Evolutionary conservation across 2,329 filamentous ascomycete genomes (phyloP).

Genomic region (Aspergillus costaricaensis): DNA sequence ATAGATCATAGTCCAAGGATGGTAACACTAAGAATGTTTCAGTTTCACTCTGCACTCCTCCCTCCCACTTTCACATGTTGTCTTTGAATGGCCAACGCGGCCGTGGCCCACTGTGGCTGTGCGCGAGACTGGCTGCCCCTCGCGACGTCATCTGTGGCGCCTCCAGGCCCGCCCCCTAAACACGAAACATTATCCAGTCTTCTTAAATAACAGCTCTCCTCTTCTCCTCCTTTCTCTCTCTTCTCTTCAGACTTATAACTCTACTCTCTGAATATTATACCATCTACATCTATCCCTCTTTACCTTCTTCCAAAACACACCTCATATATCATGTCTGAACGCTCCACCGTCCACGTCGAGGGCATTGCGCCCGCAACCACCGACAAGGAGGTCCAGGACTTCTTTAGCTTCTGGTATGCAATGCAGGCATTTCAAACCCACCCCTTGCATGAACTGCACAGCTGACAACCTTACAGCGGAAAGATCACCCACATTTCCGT

Average conservation of each 20-base stretch:
- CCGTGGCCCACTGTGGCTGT: slow-evolving; percentile 3
- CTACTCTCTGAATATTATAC: neutral
- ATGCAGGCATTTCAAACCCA: neutral
- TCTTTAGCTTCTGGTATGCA: slow-evolving; percentile 90
- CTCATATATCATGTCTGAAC: slow-evolving; percentile 53
- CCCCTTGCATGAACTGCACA: neutral
- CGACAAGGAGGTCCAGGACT: slow-evolving; percentile 90
- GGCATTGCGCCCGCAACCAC: slow-evolving; percentile 81
- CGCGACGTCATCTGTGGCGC: slow-evolving; percentile 18
- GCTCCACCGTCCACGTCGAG: slow-evolving; percentile 78
- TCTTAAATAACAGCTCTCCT: neutral
- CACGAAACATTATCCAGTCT: neutral
- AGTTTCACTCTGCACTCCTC: too few relatives aligned
- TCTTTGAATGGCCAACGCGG: neutral
- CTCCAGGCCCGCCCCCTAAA: slow-evolving; percentile 1
- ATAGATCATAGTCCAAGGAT: neutral
- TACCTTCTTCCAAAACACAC: neutral
- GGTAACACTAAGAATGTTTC: neutral
- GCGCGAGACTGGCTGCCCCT: slow-evolving; percentile 4
- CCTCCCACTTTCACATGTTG: neutral
- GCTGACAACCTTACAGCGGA: slow-evolving; percentile 60
- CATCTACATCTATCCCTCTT: neutral
- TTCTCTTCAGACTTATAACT: slow-evolving; percentile 1
- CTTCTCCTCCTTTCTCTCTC: slow-evolving; percentile 7
- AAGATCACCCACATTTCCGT: slow-evolving; percentile 86